Evolutionary conservation across 2,329 filamentous ascomycete genomes (phyloP).

Genomic region (Blastomyces emzantsi): DNA sequence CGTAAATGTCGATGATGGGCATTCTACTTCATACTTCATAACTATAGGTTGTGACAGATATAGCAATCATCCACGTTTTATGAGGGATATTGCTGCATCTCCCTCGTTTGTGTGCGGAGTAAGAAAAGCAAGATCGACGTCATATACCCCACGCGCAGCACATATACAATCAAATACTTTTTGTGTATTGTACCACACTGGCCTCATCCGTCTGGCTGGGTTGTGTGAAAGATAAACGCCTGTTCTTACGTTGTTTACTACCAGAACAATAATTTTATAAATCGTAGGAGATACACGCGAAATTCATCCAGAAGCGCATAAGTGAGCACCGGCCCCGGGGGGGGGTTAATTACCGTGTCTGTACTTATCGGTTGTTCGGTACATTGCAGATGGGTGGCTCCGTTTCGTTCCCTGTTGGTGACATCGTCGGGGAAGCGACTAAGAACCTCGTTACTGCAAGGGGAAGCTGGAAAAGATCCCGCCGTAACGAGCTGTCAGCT

Average conservation of each 20-base stretch:
- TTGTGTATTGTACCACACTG: too few species aligned
- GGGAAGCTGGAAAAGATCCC: background rate
- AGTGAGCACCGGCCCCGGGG: background rate
- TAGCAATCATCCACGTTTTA: background rate
- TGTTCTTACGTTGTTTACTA: background rate
- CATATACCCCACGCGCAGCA: background rate
- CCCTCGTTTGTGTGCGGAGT: background rate
- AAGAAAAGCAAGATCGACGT: background rate
- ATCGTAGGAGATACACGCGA: background rate
- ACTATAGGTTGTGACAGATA: background rate
- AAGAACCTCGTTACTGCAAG: slow-evolving; percentile 1
- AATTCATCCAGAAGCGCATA: background rate
- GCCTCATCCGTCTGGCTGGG: background rate
- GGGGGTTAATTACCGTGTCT: background rate
- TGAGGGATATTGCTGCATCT: background rate
- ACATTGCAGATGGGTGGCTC: background rate
- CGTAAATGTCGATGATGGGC: background rate
- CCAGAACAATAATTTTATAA: background rate
- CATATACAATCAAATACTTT: background rate
- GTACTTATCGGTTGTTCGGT: background rate
- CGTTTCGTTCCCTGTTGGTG: background rate
- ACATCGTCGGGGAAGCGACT: background rate
- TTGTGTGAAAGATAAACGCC: background rate
- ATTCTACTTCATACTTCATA: background rate
- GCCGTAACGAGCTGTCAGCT: background rate